Evolutionary conservation across 768 basidiomycete genomes (phyloP).

Genomic region (Mycena vitilis): DNA sequence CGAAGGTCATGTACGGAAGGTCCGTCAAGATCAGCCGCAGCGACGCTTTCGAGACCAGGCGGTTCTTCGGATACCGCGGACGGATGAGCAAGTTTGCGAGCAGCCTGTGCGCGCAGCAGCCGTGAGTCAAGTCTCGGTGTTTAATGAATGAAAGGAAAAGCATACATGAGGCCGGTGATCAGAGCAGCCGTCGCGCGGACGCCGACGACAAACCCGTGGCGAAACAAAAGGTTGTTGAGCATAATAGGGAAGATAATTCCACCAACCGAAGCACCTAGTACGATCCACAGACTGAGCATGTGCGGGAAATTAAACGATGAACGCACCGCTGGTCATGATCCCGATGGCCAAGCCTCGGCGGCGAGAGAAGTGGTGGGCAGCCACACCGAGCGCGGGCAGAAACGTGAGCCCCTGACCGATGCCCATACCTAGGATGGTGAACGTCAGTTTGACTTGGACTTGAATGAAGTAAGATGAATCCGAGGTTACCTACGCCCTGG

Average conservation of each 20-base stretch:
- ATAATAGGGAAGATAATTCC: conserved; percentile 28
- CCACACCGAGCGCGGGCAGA: conserved; percentile 21
- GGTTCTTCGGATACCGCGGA: conserved; percentile 17
- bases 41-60: conserved; percentile 2
- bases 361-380: conserved; percentile 25
- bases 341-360: conserved; percentile 27
- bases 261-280: conserved; percentile 30
- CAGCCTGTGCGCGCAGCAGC: conserved; percentile 12
- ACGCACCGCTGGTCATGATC: conserved; percentile 23
- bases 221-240: conserved; percentile 23
- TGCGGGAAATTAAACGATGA: neutral
- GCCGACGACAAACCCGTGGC: conserved; percentile 18
- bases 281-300: neutral
- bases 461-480: conserved; percentile 1
- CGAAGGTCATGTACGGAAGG: conserved; percentile 22
- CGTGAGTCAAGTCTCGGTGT: neutral
- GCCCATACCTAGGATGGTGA: conserved; percentile 17
- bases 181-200: conserved; percentile 28
- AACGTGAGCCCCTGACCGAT: conserved; percentile 28
- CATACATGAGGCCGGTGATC: conserved; percentile 25
- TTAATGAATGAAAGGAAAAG: neutral
- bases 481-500: conserved; percentile 28
- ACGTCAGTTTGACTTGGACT: conserved; percentile 18
- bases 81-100: conserved; percentile 28
- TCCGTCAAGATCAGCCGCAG: conserved; percentile 11